A percentile compares a stretch with the other conserved stretches of the same genome.
phyloP scores from a whole-genome alignment of 768 basidiomycete species.

The Panaeolus papilionaceus region DNA sequence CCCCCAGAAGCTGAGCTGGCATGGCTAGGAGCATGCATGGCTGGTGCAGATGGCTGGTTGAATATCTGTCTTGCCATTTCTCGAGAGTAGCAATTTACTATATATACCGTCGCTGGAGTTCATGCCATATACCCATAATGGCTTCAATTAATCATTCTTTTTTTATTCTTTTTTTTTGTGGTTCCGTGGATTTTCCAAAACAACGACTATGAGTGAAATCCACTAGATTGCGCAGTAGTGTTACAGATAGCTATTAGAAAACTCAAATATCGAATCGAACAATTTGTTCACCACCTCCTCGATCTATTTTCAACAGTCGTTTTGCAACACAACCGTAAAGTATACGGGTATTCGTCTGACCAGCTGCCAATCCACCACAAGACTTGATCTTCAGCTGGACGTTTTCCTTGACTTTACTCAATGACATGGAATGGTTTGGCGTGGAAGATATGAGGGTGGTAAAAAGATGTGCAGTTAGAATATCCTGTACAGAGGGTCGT shows the following conservation, averaged over 20 bases:
- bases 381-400: slow-evolving; percentile 51
- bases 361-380: slow-evolving; percentile 39
- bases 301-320: slow-evolving; percentile 76
- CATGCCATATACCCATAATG: slow-evolving; percentile 13
- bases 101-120: slow-evolving; percentile 13
- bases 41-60: slow-evolving; percentile 96
- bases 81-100: slow-evolving; percentile 29
- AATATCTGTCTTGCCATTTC: slow-evolving; percentile 81
- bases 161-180: not conserved
- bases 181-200: slow-evolving; percentile 5
- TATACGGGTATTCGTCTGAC: slow-evolving; percentile 61
- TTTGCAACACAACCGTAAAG: slow-evolving; percentile 85
- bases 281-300: slow-evolving; percentile 75
- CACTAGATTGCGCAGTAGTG: not conserved
- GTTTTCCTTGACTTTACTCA: slow-evolving; percentile 67
- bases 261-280: slow-evolving; percentile 70
- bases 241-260: not conserved
- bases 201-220: not conserved
- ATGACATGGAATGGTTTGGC: slow-evolving; percentile 60
- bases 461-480: slow-evolving; percentile 73
- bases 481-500: slow-evolving; percentile 68
- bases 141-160: not conserved
- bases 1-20: slow-evolving; percentile 91
- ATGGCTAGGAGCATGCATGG: slow-evolving; percentile 92
- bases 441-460: slow-evolving; percentile 59